These are phyloP conservation scores for Pyrenopolyporus hunteri DNA, from an alignment of 495 filamentous ascomycete genomes.

Conservation along the genomic window DNA sequence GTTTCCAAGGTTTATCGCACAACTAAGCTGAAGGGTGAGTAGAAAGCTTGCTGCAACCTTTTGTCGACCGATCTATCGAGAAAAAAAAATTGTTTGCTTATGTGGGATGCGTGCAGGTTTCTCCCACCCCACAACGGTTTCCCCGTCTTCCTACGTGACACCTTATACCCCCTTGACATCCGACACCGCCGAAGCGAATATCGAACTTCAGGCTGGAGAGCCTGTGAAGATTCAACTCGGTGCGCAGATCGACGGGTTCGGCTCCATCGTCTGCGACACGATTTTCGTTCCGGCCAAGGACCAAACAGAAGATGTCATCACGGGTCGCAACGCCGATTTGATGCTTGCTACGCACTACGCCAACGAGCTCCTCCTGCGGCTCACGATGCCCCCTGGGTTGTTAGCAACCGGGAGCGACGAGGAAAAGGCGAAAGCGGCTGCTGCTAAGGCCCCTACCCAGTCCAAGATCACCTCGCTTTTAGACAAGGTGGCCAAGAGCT, in stretches of 20 bases:
- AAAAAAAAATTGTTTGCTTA: conserved; percentile 23
- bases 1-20: conserved; percentile 95
- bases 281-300: conserved; percentile 71
- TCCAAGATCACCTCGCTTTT: conserved; percentile 81
- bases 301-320: conserved; percentile 61
- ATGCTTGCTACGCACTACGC: conserved; percentile 91
- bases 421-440: conserved; percentile 89
- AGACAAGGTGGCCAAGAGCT: conserved; percentile 89
- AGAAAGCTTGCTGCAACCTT: too few species aligned
- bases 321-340: conserved; percentile 81
- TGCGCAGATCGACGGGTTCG: conserved; percentile 97
- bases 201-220: conserved; percentile 80
- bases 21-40: conserved; percentile 94
- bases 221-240: conserved; percentile 94
- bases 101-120: conserved; percentile 62
- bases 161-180: conserved; percentile 91
- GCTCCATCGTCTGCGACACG: conserved; percentile 94
- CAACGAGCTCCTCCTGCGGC: conserved; percentile 89
- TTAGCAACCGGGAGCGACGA: conserved; percentile 84
- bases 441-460: conserved; percentile 79
- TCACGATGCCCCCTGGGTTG: conserved; percentile 88
- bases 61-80: not conserved
- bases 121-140: conserved; percentile 93
- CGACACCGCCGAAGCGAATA: conserved; percentile 81
- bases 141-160: conserved; percentile 91